phyloP scores from a whole-genome alignment of 2,329 filamentous ascomycete genomes.

The Akanthomyces lecanii region DNA sequence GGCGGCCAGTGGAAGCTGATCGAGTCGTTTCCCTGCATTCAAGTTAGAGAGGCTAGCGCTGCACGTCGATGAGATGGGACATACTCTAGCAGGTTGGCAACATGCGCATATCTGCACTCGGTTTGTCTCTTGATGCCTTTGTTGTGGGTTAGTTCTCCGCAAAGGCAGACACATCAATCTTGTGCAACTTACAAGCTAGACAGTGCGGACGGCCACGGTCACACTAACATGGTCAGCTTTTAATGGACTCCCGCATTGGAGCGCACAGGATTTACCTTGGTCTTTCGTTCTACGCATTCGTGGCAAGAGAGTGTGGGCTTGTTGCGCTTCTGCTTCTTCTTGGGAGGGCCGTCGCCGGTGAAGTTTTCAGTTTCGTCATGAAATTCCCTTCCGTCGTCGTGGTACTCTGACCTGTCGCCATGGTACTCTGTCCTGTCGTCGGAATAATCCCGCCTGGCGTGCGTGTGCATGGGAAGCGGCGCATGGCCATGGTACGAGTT shows the following conservation, averaged over 20 bases:
- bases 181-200: conserved; percentile 57
- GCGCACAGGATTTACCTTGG: conserved; percentile 55
- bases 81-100: conserved; percentile 73
- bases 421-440: conserved; percentile 10
- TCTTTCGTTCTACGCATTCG: conserved; percentile 78
- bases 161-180: background rate
- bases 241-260: background rate
- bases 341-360: conserved; percentile 38
- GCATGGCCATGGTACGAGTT: conserved; percentile 11
- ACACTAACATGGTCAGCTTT: conserved; percentile 47
- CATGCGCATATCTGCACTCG: conserved; percentile 68
- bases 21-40: conserved; percentile 52
- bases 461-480: conserved; percentile 6
- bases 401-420: conserved; percentile 10
- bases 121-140: conserved; percentile 72
- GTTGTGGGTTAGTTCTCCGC: conserved; percentile 25
- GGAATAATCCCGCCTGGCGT: conserved; percentile 6
- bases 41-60: conserved; percentile 13
- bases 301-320: conserved; percentile 77
- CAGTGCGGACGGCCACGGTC: conserved; percentile 69
- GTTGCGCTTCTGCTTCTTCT: conserved; percentile 78
- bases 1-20: conserved; percentile 47
- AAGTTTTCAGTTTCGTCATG: conserved; percentile 13
- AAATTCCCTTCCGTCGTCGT: conserved; percentile 14
- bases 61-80: conserved; percentile 26